Evolutionary conservation across 768 basidiomycete species (phyloP).

Genomic region (Infundibulicybe gibba): DNA sequence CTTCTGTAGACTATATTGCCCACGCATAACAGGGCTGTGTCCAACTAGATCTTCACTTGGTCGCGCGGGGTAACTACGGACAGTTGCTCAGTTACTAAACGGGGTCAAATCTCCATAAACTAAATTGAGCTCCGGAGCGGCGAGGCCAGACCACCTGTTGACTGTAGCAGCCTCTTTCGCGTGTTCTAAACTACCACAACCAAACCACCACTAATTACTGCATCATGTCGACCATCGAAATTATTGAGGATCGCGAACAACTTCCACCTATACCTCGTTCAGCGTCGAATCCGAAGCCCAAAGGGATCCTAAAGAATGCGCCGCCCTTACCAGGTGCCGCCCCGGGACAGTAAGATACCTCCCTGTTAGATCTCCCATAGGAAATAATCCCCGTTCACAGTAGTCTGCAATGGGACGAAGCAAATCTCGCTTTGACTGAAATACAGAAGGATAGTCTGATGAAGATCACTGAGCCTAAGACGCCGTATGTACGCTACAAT

Average conservation of each 20-base stretch:
- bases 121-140: no score
- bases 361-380: constrained; percentile 2
- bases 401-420: constrained; percentile 94
- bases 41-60: no score
- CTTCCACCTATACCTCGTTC: constrained; percentile 56
- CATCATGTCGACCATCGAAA: constrained; percentile 23
- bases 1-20: neutral
- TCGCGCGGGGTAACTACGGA: neutral
- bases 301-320: constrained; percentile 88
- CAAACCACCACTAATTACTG: neutral
- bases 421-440: constrained; percentile 88
- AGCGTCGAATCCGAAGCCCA: constrained; percentile 69
- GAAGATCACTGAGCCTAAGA: constrained; percentile 99
- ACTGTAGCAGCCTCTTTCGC: neutral
- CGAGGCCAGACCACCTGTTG: no score
- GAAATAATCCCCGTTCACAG: constrained; percentile 20
- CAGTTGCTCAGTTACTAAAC: neutral
- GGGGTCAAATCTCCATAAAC: no score
- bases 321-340: constrained; percentile 37
- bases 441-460: constrained; percentile 93
- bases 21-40: no score
- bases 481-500: constrained; percentile 91
- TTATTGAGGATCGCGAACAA: constrained; percentile 36
- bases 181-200: neutral
- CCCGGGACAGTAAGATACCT: constrained; percentile 39